A percentile compares a stretch with the other conserved stretches of the same genome.
phyloP scores from a whole-genome alignment of 2,329 filamentous ascomycete genomes.

The Daldinia eschscholtzii region DNA sequence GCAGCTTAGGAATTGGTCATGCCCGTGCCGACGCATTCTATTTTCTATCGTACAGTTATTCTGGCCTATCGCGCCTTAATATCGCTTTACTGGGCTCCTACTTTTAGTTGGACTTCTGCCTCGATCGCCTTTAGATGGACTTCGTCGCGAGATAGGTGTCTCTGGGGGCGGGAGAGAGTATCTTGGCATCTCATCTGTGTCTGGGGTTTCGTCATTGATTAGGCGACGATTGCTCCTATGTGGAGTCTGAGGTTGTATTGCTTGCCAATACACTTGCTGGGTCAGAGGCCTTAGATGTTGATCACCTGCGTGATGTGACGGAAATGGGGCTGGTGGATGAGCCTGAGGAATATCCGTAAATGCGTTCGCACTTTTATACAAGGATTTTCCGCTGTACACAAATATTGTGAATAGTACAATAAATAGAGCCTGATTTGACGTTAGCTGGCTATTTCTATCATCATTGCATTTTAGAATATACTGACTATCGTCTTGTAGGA shows the following conservation, averaged over 20 bases:
- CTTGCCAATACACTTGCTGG: conserved; percentile 50
- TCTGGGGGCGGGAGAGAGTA: conserved; percentile 56
- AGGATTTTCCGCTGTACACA: conserved; percentile 50
- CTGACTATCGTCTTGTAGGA: conserved; percentile 79
- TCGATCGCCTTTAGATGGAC: conserved; percentile 64
- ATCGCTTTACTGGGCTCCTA: conserved; percentile 62
- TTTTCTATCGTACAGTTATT: conserved; percentile 3
- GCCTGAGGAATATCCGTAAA: conserved; percentile 44
- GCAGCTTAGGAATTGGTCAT: neutral
- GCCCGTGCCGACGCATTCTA: neutral
- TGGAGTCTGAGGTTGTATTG: conserved; percentile 50
- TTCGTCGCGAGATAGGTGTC: conserved; percentile 50
- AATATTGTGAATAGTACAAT: conserved; percentile 49
- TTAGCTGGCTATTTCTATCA: conserved; percentile 32
- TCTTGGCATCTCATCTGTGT: conserved; percentile 64
- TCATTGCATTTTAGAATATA: conserved; percentile 12
- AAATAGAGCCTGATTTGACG: conserved; percentile 43
- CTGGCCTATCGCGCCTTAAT: conserved; percentile 40
- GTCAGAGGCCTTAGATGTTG: conserved; percentile 37
- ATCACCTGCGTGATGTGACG: conserved; percentile 39
- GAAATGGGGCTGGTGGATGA: conserved; percentile 41
- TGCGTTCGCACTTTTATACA: conserved; percentile 48
- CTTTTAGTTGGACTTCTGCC: conserved; percentile 52
- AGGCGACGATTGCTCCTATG: conserved; percentile 41
- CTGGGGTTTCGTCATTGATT: conserved; percentile 53